Percentiles rank a stretch among this genome's conserved stretches.
Conservation (phyloP, 148 eudicot species). For the Rhododendron mucronatum region DNA sequence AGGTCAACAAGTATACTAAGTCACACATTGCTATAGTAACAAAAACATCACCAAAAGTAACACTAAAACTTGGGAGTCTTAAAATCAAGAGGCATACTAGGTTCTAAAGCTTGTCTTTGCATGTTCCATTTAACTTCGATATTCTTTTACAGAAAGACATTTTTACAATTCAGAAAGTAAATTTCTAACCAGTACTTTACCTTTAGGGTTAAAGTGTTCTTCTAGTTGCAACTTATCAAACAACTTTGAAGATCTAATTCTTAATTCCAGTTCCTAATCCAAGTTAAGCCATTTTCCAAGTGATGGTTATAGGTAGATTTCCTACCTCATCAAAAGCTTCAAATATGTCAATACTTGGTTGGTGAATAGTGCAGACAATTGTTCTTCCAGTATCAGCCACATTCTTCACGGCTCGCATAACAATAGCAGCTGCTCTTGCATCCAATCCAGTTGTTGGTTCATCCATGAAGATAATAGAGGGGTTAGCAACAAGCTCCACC, state of each 20-base stretch:
- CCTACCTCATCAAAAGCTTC: slow-evolving; percentile 85
- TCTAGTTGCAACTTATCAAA: not conserved
- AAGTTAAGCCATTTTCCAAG: not conserved
- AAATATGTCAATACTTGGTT: slow-evolving; percentile 18
- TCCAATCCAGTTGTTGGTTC: too few relatives aligned
- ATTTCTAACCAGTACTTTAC: not conserved
- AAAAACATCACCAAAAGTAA: not conserved
- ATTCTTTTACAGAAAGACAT: not conserved
- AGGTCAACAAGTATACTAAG: not conserved
- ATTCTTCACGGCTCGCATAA: too few relatives aligned
- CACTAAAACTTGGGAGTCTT: not conserved
- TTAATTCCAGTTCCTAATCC: not conserved
- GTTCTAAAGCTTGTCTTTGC: not conserved
- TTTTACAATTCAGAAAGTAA: not conserved
- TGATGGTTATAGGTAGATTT: not conserved
- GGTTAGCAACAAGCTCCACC: too few relatives aligned
- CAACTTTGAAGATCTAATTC: not conserved
- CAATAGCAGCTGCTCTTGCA: too few relatives aligned
- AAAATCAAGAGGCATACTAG: not conserved
- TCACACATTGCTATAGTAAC: not conserved
- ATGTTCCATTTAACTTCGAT: not conserved
- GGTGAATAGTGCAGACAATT: too few relatives aligned
- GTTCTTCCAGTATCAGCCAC: too few relatives aligned
- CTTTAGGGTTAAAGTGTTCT: too few relatives aligned
- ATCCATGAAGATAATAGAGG: too few relatives aligned